These are phyloP conservation scores for Moelleriella libera DNA, from an alignment of 2,329 filamentous ascomycete genomes.

Conservation along the genomic window DNA sequence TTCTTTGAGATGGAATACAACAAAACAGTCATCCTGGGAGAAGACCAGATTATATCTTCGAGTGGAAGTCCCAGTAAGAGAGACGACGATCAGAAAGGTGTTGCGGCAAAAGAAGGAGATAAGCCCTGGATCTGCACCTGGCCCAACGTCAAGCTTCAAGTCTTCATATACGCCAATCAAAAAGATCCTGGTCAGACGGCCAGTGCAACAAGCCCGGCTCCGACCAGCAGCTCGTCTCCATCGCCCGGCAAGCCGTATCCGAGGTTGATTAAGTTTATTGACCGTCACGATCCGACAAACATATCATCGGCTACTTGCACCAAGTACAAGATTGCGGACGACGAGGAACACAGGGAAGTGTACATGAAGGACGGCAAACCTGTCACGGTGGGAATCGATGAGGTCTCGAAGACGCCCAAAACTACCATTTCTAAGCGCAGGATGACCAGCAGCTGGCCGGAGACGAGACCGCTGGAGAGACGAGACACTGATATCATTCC, in stretches of 20 bases:
- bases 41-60: constrained; percentile 19
- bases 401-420: constrained; percentile 11
- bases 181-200: constrained; percentile 22
- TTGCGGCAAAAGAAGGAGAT: constrained; percentile 28
- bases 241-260: constrained; percentile 25
- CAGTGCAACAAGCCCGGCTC: constrained; percentile 2
- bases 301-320: constrained; percentile 27
- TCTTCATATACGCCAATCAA: constrained; percentile 42
- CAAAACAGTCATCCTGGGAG: constrained; percentile 40
- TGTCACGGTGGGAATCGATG: constrained; percentile 29
- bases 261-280: constrained; percentile 38
- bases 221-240: constrained; percentile 3
- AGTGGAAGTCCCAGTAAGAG: constrained; percentile 13
- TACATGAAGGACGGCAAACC: constrained; percentile 18
- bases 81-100: constrained; percentile 8
- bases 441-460: no score
- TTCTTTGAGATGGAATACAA: constrained; percentile 35
- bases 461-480: background rate
- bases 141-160: constrained; percentile 38
- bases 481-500: background rate
- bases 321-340: constrained; percentile 29
- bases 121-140: constrained; percentile 45
- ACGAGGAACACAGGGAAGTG: constrained; percentile 21
- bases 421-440: background rate
- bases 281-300: constrained; percentile 20